Evolutionary conservation across 2,329 filamentous ascomycete species (phyloP).

Genomic region (Trichoderma breve): DNA sequence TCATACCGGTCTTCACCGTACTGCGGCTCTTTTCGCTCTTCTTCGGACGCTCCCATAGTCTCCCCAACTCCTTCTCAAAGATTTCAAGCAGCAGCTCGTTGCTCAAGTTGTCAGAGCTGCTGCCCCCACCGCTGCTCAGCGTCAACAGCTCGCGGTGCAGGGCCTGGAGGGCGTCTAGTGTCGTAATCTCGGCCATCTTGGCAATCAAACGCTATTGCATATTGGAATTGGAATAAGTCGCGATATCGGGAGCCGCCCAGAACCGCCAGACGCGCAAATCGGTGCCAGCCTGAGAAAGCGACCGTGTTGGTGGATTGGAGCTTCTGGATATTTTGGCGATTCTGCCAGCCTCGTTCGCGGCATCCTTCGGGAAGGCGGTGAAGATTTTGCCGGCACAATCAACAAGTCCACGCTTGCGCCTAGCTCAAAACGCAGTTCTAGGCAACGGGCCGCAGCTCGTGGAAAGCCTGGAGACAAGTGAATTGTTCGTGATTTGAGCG

Average conservation of each 20-base stretch:
- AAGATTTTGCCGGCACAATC: constrained; percentile 33
- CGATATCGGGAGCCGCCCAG: constrained; percentile 18
- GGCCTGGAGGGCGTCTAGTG: constrained; percentile 74
- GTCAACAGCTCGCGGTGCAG: constrained; percentile 83
- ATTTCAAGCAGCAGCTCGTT: constrained; percentile 67
- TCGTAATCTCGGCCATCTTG: constrained; percentile 71
- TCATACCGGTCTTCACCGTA: constrained; percentile 63
- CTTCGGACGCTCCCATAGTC: constrained; percentile 69
- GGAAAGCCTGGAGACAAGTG: neutral
- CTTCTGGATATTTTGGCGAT: constrained; percentile 27
- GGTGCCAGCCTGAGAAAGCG: constrained; percentile 26
- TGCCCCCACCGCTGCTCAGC: constrained; percentile 65
- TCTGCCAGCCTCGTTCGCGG: constrained; percentile 31
- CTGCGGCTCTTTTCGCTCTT: constrained; percentile 75
- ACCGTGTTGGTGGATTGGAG: constrained; percentile 15
- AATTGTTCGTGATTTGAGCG: neutral
- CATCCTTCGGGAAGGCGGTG: constrained; percentile 35
- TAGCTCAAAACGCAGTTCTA: neutral
- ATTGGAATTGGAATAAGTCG: constrained; percentile 28
- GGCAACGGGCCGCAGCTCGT: constrained; percentile 5
- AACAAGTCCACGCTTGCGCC: neutral
- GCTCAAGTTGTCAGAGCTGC: constrained; percentile 63
- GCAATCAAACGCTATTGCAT: constrained; percentile 47
- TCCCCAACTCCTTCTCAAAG: constrained; percentile 69
- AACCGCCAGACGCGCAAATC: constrained; percentile 25